Conservation (phyloP, 345 rosid species). For the Eucalyptus tenuipes region DNA sequence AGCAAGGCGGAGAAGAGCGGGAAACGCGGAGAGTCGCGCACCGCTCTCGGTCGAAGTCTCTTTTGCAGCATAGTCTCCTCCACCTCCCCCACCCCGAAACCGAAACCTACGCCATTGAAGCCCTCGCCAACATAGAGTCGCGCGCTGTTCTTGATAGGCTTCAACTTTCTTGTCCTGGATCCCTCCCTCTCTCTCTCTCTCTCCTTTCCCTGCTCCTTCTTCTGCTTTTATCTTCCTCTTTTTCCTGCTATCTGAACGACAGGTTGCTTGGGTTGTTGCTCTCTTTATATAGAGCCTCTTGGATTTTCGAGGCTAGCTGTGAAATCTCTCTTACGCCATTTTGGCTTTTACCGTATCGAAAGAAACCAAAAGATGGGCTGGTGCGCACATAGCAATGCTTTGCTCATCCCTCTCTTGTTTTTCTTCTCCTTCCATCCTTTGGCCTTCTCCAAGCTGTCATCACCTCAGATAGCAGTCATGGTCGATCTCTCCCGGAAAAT, state of each 20-base stretch:
- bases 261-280: neutral
- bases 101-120: too few species aligned
- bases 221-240: neutral
- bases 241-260: neutral
- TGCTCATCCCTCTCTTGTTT: neutral
- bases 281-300: neutral
- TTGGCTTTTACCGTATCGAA: neutral
- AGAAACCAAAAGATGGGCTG: neutral
- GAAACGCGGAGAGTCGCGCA: neutral
- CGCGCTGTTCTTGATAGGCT: neutral
- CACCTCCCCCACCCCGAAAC: too few species aligned
- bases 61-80: too few species aligned
- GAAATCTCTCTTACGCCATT: neutral
- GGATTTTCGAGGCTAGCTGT: neutral
- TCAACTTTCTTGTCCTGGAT: neutral
- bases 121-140: neutral
- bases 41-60: neutral
- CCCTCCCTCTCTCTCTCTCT: neutral
- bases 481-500: conserved; percentile 15
- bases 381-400: neutral
- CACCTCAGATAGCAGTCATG: conserved; percentile 33
- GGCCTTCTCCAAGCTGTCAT: conserved; percentile 8
- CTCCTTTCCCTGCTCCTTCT: neutral
- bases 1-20: neutral
- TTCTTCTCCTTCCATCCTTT: neutral